Evolutionary conservation across 73 alveolate species (phyloP), one percentile per base, ranked within the genome.

Genomic region (Diophrys sp.): DNA sequence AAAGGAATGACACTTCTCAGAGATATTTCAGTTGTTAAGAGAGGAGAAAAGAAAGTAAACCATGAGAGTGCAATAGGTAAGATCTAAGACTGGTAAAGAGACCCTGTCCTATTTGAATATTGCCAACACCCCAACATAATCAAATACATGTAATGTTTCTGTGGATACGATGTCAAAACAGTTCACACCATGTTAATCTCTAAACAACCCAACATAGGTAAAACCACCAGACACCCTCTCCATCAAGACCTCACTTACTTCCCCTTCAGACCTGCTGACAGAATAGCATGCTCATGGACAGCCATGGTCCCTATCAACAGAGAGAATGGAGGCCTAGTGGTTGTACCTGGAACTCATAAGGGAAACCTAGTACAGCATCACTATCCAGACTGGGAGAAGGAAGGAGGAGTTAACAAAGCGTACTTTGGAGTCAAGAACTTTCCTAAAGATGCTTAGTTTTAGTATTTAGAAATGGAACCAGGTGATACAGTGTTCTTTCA

Each of bases 251-350:
- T 73, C 53, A 80, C 75, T 1, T 81, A 81, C 29, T 81, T 81
- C 56, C 89, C 89, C 53, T 81, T 81, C 66, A 80, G 89, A 23
- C 89, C 89, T 14, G 89, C 89, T n/a, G 89, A 81, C 66, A 74
- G 89, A 56, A 81, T 81, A 18, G 70, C 62, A 25, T 79, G 84
- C 54, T 79, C 84, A 23, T 81, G 89, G 89, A 80, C 89, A 23
- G 84, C 89, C 54, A 34, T 81, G 77, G 89, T 73, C 24, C 84
- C 79, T 56, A 80, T 80, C 56, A 75, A 54, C 57, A 27, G 79
- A 66, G 84, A 74, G 30, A 81, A 81, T 29, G 89, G 89, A 2
- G 70, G 89, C 31, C 67, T 81, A 31, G 77, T 74, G 18, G 89
- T 75, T 0, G 53, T 73, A 30, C 89, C 89, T 29, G 85, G 85